Evolutionary conservation across 164 flowering plant genomes (phyloP).

Genomic region (Paratinospora sagittata): DNA sequence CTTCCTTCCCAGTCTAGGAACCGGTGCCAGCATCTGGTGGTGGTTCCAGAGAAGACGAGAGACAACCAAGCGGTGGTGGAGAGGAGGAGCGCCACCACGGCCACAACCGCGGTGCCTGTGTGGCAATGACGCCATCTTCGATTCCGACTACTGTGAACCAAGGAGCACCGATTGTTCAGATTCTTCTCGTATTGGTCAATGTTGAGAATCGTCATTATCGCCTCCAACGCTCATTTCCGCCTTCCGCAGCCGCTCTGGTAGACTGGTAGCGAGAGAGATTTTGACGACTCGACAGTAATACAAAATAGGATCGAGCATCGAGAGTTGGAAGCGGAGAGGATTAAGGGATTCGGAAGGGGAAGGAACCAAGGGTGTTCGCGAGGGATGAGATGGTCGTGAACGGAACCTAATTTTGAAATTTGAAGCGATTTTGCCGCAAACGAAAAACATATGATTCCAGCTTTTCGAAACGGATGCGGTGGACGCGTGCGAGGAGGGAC

Average conservation of each 20-base stretch:
- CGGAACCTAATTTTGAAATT: neutral
- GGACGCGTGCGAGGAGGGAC: no score
- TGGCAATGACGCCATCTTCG: slow-evolving; percentile 38
- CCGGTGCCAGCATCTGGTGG: slow-evolving; percentile 31
- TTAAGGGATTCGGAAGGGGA: no score
- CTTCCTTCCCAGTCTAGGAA: slow-evolving; percentile 28
- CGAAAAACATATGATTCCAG: neutral
- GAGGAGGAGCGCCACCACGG: slow-evolving; percentile 34
- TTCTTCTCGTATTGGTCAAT: neutral
- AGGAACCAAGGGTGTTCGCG: no score
- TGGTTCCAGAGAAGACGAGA: slow-evolving; percentile 45
- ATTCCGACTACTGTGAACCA: slow-evolving; percentile 12
- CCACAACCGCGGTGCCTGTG: slow-evolving; percentile 30
- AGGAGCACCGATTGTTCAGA: slow-evolving; percentile 3
- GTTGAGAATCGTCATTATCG: slow-evolving; percentile 13
- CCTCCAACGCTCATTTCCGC: slow-evolving; percentile 27
- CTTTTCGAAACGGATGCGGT: no score
- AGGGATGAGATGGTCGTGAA: no score
- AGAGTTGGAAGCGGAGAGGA: no score
- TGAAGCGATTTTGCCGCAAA: neutral
- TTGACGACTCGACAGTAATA: no score
- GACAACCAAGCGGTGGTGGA: slow-evolving; percentile 52
- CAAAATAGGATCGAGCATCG: no score
- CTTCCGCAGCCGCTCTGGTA: slow-evolving; percentile 9
- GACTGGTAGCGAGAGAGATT: neutral